Evolutionary conservation across 2,329 filamentous ascomycete genomes (phyloP).

Genomic region (Ilyonectria mors-panacis): DNA sequence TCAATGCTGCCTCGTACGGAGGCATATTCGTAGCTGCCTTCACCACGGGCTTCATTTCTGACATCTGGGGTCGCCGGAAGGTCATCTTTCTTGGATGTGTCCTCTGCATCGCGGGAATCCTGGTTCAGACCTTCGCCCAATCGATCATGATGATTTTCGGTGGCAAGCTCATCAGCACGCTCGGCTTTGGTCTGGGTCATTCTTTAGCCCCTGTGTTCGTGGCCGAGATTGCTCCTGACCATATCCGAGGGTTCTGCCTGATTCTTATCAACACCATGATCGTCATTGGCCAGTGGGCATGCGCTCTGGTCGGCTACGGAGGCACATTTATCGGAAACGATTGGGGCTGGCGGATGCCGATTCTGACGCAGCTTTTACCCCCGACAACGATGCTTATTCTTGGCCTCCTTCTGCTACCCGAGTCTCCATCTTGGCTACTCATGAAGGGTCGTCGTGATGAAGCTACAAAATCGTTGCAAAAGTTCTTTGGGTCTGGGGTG

Average conservation of each 20-base stretch:
- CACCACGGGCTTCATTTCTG: conserved; percentile 43
- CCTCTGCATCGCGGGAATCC: conserved; percentile 42
- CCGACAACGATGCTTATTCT: conserved; percentile 53
- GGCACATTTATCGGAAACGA: conserved; percentile 36
- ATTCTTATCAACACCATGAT: conserved; percentile 51
- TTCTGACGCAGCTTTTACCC: conserved; percentile 60
- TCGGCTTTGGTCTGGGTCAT: conserved; percentile 50
- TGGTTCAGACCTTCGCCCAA: conserved; percentile 42
- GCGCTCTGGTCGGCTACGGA: conserved; percentile 40
- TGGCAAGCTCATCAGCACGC: conserved; percentile 45
- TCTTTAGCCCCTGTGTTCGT: conserved; percentile 49
- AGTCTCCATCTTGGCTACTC: conserved; percentile 62
- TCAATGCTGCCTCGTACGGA: conserved; percentile 45
- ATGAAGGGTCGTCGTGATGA: conserved; percentile 53
- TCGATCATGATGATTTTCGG: conserved; percentile 46
- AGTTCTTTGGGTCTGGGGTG: conserved; percentile 42
- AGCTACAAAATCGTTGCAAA: conserved; percentile 42
- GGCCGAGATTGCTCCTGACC: conserved; percentile 48
- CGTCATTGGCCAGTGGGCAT: conserved; percentile 45
- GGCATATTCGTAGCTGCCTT: conserved; percentile 49
- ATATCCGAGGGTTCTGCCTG: conserved; percentile 48
- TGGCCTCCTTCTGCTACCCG: conserved; percentile 56
- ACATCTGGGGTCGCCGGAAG: conserved; percentile 41
- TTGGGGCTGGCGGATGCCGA: conserved; percentile 60
- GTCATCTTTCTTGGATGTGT: conserved; percentile 41